Conservation (phyloP, 2,329 filamentous ascomycete species). For the Zasmidium citrigriseum region DNA sequence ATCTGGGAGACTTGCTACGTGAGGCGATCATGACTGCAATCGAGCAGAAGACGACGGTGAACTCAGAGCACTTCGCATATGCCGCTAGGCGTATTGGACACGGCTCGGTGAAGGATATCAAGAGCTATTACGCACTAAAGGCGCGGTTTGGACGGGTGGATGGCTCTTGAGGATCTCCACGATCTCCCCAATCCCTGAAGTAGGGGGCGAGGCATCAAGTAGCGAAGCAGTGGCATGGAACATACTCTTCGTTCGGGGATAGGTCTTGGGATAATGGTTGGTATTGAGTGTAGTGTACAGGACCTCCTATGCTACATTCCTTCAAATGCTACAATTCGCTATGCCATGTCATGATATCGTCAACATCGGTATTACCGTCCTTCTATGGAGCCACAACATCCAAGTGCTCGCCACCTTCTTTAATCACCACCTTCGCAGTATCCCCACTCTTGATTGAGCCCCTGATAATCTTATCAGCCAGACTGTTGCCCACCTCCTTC, state of each 20-base stretch:
- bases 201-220: not conserved
- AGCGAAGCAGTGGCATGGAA: too few relatives aligned
- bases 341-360: not conserved
- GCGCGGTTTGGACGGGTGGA: conserved; percentile 35
- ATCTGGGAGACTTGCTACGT: conserved; percentile 60
- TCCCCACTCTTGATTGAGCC: conserved; percentile 78
- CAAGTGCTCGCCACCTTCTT: conserved; percentile 52
- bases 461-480: conserved; percentile 90
- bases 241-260: too few relatives aligned
- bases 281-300: not conserved
- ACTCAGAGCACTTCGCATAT: conserved; percentile 48
- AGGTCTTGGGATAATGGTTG: too few relatives aligned
- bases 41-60: conserved; percentile 49
- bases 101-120: conserved; percentile 58
- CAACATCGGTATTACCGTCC: not conserved
- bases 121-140: conserved; percentile 58
- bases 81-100: conserved; percentile 43
- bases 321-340: not conserved
- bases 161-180: too few relatives aligned
- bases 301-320: not conserved
- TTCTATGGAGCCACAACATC: conserved; percentile 24
- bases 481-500: conserved; percentile 82
- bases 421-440: conserved; percentile 68
- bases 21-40: conserved; percentile 62
- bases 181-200: not conserved